phyloP scores from a whole-genome alignment of 179 eudicot genomes.

The Monotropa hypopitys region DNA sequence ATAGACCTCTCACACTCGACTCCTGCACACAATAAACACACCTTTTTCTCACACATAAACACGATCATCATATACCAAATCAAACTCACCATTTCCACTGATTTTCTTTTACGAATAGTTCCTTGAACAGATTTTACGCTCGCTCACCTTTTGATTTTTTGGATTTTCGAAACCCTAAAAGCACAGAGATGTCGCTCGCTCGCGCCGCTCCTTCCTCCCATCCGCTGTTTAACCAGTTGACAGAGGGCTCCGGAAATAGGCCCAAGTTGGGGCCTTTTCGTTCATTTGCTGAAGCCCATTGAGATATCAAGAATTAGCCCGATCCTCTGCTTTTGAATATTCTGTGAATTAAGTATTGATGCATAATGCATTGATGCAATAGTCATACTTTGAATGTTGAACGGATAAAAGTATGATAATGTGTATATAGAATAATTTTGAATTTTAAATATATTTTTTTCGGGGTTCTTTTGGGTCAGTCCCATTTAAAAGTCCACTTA shows the following conservation, averaged over 20 bases:
- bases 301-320: neutral
- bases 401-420: no score
- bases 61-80: conserved; percentile 27
- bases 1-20: conserved; percentile 54
- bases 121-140: conserved; percentile 13
- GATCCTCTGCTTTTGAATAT: neutral
- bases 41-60: conserved; percentile 89
- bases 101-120: neutral
- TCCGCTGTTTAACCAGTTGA: neutral
- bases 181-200: conserved; percentile 7
- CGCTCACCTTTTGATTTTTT: conserved; percentile 17
- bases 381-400: no score
- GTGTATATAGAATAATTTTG: no score
- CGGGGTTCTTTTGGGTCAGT: no score
- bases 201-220: conserved; percentile 13
- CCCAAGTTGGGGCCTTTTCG: neutral
- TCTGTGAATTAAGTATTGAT: no score
- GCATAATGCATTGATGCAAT: no score
- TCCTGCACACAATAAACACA: conserved; percentile 84
- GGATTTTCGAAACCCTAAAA: conserved; percentile 23
- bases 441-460: no score
- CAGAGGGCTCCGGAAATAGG: neutral
- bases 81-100: conserved; percentile 15
- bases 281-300: neutral
- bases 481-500: no score